Conservation (phyloP, 768 basidiomycete species). For the Lyophyllum semitale region DNA sequence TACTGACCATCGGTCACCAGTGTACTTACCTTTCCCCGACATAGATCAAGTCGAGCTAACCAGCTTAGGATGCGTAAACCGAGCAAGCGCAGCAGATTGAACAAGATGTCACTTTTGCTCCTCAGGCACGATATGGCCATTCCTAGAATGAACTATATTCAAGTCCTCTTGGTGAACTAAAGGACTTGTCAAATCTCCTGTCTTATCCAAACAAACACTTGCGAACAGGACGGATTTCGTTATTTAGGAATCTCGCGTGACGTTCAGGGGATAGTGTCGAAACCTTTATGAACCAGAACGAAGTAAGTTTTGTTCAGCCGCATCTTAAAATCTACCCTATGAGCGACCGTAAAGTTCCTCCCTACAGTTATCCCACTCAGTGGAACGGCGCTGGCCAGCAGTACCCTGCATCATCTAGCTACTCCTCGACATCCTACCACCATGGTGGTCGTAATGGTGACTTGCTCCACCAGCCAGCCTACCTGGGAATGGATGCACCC, state of each 20-base stretch:
- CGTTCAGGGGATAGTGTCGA: conserved; percentile 19
- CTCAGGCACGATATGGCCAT: conserved; percentile 14
- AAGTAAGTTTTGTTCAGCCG: conserved; percentile 14
- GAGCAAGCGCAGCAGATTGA: conserved; percentile 5
- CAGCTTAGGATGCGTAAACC: conserved; percentile 17
- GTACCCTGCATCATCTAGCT: conserved; percentile 26
- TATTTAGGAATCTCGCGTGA: conserved; percentile 23
- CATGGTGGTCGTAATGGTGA: conserved; percentile 9
- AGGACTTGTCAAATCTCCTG: conserved; percentile 20
- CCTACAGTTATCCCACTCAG: conserved; percentile 33
- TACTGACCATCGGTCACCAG: too few species aligned
- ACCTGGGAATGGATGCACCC: conserved; percentile 9
- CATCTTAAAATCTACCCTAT: conserved; percentile 20
- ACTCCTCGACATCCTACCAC: conserved; percentile 27
- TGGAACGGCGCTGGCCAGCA: conserved; percentile 36
- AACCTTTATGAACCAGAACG: conserved; percentile 28
- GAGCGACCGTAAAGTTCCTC: conserved; percentile 31
- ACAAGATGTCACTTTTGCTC: conserved; percentile 12
- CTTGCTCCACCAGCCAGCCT: conserved; percentile 25
- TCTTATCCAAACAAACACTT: conserved; percentile 24
- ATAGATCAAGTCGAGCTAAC: conserved; percentile 14
- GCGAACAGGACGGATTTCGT: conserved; percentile 28
- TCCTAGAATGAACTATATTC: conserved; percentile 26
- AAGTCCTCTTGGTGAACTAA: conserved; percentile 17
- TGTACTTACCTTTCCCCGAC: conserved; percentile 2